These are phyloP conservation scores for Euphorbia schlechtendalii DNA, from an alignment of 441 rosid species.

Conservation along the genomic window DNA sequence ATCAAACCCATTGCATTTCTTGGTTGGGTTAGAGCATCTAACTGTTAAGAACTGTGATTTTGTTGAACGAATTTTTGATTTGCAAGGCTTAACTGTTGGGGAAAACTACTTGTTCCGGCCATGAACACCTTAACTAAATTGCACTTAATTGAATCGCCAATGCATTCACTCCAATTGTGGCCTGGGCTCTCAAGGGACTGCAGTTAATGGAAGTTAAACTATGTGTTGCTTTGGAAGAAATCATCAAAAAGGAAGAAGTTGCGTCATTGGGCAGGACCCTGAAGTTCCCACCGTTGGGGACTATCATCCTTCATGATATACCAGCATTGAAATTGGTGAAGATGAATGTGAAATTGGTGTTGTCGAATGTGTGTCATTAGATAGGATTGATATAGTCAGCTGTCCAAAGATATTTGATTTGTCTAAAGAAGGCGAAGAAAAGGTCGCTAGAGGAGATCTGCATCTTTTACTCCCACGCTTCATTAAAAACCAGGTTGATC, in stretches of 20 bases:
- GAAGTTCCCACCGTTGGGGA: background rate
- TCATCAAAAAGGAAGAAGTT: conserved; percentile 9
- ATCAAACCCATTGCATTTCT: background rate
- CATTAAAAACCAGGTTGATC: conserved; percentile 8
- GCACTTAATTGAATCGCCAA: conserved; percentile 11
- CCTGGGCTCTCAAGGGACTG: conserved; percentile 12
- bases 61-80: conserved; percentile 13
- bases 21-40: background rate
- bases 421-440: background rate
- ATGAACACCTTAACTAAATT: conserved; percentile 1
- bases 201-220: background rate
- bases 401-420: conserved; percentile 6
- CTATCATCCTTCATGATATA: background rate
- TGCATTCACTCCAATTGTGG: conserved; percentile 14
- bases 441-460: background rate
- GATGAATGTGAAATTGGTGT: conserved; percentile 11
- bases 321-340: no score
- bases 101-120: background rate
- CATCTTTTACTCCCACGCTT: background rate
- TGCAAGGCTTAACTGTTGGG: background rate
- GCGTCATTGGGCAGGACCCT: background rate
- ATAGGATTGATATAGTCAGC: background rate
- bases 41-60: conserved; percentile 15
- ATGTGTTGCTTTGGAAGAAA: conserved; percentile 9
- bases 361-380: background rate